phyloP scores from a whole-genome alignment of 805 yeast genomes.

The Pichia occidentalis region DNA sequence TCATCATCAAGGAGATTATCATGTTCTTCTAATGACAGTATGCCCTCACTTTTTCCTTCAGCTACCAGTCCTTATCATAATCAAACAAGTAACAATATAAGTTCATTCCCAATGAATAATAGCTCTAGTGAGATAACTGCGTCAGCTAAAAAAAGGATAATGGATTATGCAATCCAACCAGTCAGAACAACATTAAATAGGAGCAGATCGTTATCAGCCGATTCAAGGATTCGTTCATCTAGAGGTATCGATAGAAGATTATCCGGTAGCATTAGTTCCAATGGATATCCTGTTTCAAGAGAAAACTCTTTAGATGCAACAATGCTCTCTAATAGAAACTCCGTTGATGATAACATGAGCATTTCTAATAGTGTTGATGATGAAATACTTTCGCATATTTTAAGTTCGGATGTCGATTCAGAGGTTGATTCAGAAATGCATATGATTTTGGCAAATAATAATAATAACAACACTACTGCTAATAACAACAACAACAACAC shows the following conservation, averaged over 20 bases:
- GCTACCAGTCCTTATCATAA: constrained; percentile 21
- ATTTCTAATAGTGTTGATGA: constrained; percentile 1
- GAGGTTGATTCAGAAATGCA: constrained; percentile 8
- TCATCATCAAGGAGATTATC: constrained; percentile 26
- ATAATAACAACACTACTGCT: too few relatives aligned
- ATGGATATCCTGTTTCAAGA: neutral
- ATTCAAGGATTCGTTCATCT: constrained; percentile 14
- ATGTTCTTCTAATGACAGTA: constrained; percentile 20
- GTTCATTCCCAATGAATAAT: constrained; percentile 1
- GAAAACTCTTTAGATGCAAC: constrained; percentile 4
- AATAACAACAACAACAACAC: too few relatives aligned
- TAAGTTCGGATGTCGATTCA: constrained; percentile 11
- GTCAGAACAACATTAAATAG: constrained; percentile 8
- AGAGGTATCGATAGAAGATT: constrained; percentile 7
- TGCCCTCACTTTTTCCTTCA: constrained; percentile 26
- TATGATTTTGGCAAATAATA: neutral
- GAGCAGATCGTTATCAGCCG: constrained; percentile 15
- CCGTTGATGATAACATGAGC: neutral
- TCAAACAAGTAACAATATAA: constrained; percentile 2
- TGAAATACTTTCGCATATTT: constrained; percentile 10
- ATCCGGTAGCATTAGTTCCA: constrained; percentile 4
- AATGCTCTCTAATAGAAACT: neutral
- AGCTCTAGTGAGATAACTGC: neutral
- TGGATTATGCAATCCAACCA: constrained; percentile 10
- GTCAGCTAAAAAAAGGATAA: constrained; percentile 8